Evolutionary conservation across 768 basidiomycete genomes (phyloP), one percentile per base, ranked within the genome.

Genomic region (Panaeolus papilionaceus): DNA sequence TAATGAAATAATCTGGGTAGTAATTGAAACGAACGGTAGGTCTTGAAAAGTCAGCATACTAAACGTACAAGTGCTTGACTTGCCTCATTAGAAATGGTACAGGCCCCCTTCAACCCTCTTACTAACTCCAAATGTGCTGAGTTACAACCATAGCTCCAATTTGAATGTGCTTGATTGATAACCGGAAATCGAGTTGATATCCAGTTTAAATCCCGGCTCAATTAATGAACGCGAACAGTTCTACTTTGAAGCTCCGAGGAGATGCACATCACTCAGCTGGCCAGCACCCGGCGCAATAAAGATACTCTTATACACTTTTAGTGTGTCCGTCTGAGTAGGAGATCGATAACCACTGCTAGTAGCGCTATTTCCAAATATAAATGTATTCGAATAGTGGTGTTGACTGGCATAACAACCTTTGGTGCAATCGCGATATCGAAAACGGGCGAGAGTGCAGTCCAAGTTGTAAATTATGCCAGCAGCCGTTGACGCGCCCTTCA

Each of bases 221-320:
- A n/a, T 45, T 45, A 45, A 45, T 20, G 44, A 45, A 16, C 16
- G 40, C 40, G 40, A 42, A 42, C 18, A 14, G 44, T 45, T 45
- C 44, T 45, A 18, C 44, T 14, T 45, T 45, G 44, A 45, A 45
- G 44, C 44, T 45, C 44, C 44, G 44, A 45, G 44, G 44, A 45
- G 44, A 45, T 45, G n/a, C n/a, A 45, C 44, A 45, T 45, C 44
- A 45, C 44, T 20, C 44, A n/a, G 44, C 16, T 45, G 16, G 44
- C 44, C 2, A 45, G 44, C 18, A 45, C 44, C 44, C n/a, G 18
- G 44, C 39, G 39, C 44, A 45, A 45, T 45, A 45, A 20, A 45
- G 44, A 45, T 45, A 16, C 18, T 45, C 18, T 45, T 20, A 16
- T 45, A 45, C 7, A 18, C 10, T 20, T 45, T 45, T 45, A 45